These are phyloP conservation scores for Penicillium manginii DNA, from an alignment of 495 filamentous ascomycete species.

Conservation along the genomic window DNA sequence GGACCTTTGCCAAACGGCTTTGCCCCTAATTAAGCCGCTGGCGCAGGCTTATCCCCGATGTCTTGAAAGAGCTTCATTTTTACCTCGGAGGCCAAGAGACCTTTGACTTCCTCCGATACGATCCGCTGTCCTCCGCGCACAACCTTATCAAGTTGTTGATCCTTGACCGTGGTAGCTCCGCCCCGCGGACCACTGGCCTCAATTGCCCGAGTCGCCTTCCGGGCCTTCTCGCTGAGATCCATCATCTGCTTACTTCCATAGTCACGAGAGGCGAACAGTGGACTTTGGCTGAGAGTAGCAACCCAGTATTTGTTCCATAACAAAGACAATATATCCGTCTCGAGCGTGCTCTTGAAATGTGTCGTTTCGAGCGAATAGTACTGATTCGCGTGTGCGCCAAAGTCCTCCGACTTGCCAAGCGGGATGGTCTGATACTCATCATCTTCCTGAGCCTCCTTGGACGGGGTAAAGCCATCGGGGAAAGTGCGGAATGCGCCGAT, in stretches of 20 bases:
- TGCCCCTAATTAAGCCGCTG: slow-evolving; percentile 12
- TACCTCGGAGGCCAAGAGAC: slow-evolving; percentile 78
- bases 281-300: slow-evolving; percentile 92
- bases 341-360: slow-evolving; percentile 90
- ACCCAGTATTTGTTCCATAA: slow-evolving; percentile 99
- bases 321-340: slow-evolving; percentile 79
- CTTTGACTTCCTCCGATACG: slow-evolving; percentile 82
- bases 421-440: slow-evolving; percentile 71
- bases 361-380: slow-evolving; percentile 93
- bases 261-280: slow-evolving; percentile 90
- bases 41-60: slow-evolving; percentile 44
- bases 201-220: slow-evolving; percentile 59
- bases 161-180: slow-evolving; percentile 40
- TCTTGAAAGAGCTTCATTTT: slow-evolving; percentile 85
- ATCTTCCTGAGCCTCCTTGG: slow-evolving; percentile 48
- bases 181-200: slow-evolving; percentile 42
- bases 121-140: slow-evolving; percentile 80
- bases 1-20: background rate
- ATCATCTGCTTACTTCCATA: slow-evolving; percentile 90
- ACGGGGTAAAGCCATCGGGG: slow-evolving; percentile 71
- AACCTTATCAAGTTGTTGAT: slow-evolving; percentile 76
- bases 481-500: slow-evolving; percentile 96
- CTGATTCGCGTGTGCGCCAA: slow-evolving; percentile 84
- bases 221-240: slow-evolving; percentile 81
- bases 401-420: slow-evolving; percentile 90